phyloP scores from a whole-genome alignment of 768 basidiomycete species.

The Lactarius vividus region DNA sequence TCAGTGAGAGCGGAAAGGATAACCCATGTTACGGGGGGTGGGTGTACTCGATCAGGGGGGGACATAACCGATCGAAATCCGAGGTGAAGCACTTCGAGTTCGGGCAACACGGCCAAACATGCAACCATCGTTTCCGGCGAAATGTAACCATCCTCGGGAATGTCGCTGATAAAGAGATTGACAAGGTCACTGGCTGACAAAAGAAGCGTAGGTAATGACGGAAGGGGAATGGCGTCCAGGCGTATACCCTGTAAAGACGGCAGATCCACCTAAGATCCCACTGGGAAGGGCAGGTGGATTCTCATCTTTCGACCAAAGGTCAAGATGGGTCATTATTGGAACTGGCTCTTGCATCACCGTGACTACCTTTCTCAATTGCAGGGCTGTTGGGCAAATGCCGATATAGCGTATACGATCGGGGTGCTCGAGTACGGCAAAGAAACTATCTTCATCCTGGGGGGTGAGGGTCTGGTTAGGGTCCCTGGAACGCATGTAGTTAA shows the following conservation, averaged over 20 bases:
- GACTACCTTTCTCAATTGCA: neutral
- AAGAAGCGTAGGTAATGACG: neutral
- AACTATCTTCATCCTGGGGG: neutral
- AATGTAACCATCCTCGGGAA: neutral
- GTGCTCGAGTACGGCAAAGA: neutral
- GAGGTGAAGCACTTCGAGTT: neutral
- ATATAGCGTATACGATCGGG: neutral
- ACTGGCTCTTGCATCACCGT: neutral
- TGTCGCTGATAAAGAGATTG: neutral
- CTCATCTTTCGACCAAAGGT: neutral
- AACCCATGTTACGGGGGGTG: neutral
- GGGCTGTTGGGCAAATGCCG: neutral
- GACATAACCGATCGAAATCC: neutral
- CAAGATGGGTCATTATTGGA: neutral
- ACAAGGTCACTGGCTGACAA: neutral
- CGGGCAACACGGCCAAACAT: neutral
- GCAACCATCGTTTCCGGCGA: neutral
- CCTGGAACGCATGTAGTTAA: too few relatives aligned
- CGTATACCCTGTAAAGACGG: neutral
- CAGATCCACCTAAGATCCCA: slow-evolving; percentile 4
- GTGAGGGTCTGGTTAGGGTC: neutral
- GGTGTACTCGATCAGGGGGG: neutral
- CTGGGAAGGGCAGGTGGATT: neutral
- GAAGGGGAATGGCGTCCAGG: neutral
- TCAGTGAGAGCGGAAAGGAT: slow-evolving; percentile 3